Conservation (phyloP, 2,329 filamentous ascomycete species). For the Aotearoamyces nothofagi region DNA sequence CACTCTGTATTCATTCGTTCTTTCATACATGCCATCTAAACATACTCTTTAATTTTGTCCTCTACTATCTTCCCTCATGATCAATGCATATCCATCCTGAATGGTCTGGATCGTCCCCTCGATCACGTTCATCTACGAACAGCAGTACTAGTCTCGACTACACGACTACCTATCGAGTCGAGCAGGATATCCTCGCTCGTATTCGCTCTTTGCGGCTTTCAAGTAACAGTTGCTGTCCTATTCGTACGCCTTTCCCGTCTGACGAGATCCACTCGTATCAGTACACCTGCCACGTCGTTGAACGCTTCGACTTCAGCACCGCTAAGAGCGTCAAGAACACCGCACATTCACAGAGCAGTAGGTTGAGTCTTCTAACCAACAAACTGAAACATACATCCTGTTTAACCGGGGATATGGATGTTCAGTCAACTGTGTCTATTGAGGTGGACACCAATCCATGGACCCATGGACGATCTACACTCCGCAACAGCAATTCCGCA, state of each 20-base stretch:
- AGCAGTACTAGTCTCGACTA: conserved; percentile 12
- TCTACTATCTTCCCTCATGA: too few relatives aligned
- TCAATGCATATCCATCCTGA: background rate
- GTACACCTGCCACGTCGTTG: conserved; percentile 4
- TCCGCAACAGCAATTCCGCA: conserved; percentile 8
- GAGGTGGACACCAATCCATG: conserved; percentile 1
- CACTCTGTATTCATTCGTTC: too few relatives aligned
- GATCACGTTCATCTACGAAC: conserved; percentile 10
- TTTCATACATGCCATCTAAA: too few relatives aligned
- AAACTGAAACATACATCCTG: background rate
- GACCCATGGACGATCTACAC: conserved; percentile 1
- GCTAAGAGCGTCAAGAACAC: conserved; percentile 10
- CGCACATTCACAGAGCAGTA: conserved; percentile 2
- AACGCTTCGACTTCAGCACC: conserved; percentile 10
- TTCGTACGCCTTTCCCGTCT: conserved; percentile 13
- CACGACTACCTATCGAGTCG: conserved; percentile 9
- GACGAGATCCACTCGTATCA: conserved; percentile 8
- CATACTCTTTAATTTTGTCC: too few relatives aligned
- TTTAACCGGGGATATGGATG: background rate
- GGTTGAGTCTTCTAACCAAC: background rate
- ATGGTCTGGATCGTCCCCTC: conserved; percentile 1
- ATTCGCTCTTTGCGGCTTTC: conserved; percentile 16
- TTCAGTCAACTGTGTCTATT: background rate
- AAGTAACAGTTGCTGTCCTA: conserved; percentile 10
- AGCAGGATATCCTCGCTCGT: conserved; percentile 15